Base-by-base conservation (phyloP, 169 alveolate genomes). In the Cryptosporidium felis region DNA sequence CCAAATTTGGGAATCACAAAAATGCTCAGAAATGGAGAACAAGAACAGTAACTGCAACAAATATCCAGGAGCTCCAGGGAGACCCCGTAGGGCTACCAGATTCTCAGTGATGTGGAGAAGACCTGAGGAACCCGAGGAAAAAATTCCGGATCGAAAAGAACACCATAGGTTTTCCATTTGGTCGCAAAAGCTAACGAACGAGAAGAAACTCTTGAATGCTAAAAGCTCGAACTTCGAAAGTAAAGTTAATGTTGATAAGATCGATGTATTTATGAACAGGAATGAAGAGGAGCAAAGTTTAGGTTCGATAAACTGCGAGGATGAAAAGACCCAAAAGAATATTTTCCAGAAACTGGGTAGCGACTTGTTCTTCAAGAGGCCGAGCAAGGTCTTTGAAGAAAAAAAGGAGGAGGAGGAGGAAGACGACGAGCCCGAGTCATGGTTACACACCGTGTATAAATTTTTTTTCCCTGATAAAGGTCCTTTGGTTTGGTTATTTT, bases 351-450 rank as follows among this genome's bases (percentile, higher is more conserved):
- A 38, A 74, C 53, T 49, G 12, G 85, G 85, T 26, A 74, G 85
- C 16, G 85, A 74, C 30, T 38, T 56, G 14, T 74, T 74, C 61
- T 74, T 74, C 14, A 74, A 53, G 42, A 49, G 85, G 23, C 85
- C 85, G 38, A 74, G 85, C 56, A 74, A 74, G 42, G 85, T 74
- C 1, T 56, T 74, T 49, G 85, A 74, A 41, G 85, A 74, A 14
- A 74, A 74, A 30, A 74, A 74, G 10, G 85, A 74, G 23, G 85
- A 74, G 28, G 85, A 74, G 8, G 85, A 74, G 10, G 85, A 74
- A 3, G 85, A 74, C 1, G 85, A 74, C 12, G 85, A 74, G 16
- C 14, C 85, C 18, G 85, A 74, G 32, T 40, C 74, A 3, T 74
- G 63, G 66, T 6, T 74, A 4, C 30, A 36, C 12, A 36, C 67